Evolutionary conservation across 805 yeast genomes (phyloP), one percentile per base, ranked within the genome.

Genomic region (Metschnikowia aberdeeniae): DNA sequence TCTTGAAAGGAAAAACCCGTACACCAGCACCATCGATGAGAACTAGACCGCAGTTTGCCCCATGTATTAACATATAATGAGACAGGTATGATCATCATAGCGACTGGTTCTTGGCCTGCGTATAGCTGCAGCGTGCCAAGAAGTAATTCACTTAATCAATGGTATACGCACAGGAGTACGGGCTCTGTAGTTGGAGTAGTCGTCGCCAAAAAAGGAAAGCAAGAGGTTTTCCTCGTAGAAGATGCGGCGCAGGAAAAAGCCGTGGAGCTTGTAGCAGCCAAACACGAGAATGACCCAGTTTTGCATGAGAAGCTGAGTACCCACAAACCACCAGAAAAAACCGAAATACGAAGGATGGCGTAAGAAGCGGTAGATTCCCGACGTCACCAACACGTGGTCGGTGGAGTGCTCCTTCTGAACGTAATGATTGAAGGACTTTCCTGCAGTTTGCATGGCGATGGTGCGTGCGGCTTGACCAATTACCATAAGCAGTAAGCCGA

Each of bases 311-410:
- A 93, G 20, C 60, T 92, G 96, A 1, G 89, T 73, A 0, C 97
- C 97, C 3, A 90, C 53, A 11, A 95, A 92, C 97, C 98, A 93
- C 79, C 89, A 81, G 59, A 81, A 90, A 62, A 86, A 93, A 0
- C 97, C 99, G 34, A 81, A 76, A 64, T 93, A 93, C 39, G 95
- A 83, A 6, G 99, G 99, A 62, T 93, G 99, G 49, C 99, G 73
- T 12, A 78, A 66, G 22, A 64, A 51, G 1, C 71, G 46, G 62
- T 92, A 93, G 3, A 92, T 67, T 0, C 97, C 98, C 9, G 64
- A 53, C 0, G 88, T 87, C 10, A 93, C 83, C 35, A 93, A 70
- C 8, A 53, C 64, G 61, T 93, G 99, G 43, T 76, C 76, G 28
- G 68, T 62, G 6, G 55, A 42, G 42, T 75, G 81, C 13, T 66